Evolutionary conservation across 805 yeast genomes (phyloP), one percentile per base, ranked within the genome.

Genomic region (Babjeviella inositovora): DNA sequence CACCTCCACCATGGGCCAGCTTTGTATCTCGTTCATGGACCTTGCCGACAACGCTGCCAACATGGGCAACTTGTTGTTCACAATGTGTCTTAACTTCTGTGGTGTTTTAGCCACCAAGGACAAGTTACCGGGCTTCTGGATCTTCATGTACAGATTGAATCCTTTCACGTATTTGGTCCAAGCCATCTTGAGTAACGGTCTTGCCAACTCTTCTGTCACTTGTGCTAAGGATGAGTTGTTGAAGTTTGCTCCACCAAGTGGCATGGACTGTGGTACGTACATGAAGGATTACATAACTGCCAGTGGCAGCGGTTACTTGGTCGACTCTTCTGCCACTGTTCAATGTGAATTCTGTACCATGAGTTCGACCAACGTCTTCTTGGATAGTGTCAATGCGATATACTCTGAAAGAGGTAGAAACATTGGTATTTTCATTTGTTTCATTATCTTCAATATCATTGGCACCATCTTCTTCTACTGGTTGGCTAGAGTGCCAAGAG

Each of bases 401-500:
- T 60, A 54, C 37, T 36, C 38, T 6, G 34, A 37, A 29, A 37
- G 35, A 26, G 35, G 41, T 38, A 32, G 41, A 30, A 37, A 37
- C 28, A 23, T 32, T 13, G 41, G 41, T 30, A 32, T 37, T 19
- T 37, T 37, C 29, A 13, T 23, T 2, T 53, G 34, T 28, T 38
- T 46, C 16, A 32, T 37, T 26, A 23, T 25, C 21, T 29, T 37
- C 9, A 36, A 37, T 34, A 32, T 37, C 15, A 28, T 25, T 6
- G 22, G 17, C 7, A 8, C 14, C 17, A 25, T 46, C 2, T 60
- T 53, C 37, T 36, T 57, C 31, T 61, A 73, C 57, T 70, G 77
- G 74, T 39, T 67, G 14, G 66, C 70, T 8, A 66, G 90, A 58
- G 87, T 76, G 30, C 90, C 90, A 26, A 74, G 64, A 60, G 32